Evolutionary conservation across 2,329 filamentous ascomycete species (phyloP).

Genomic region (Fusarium redolens): DNA sequence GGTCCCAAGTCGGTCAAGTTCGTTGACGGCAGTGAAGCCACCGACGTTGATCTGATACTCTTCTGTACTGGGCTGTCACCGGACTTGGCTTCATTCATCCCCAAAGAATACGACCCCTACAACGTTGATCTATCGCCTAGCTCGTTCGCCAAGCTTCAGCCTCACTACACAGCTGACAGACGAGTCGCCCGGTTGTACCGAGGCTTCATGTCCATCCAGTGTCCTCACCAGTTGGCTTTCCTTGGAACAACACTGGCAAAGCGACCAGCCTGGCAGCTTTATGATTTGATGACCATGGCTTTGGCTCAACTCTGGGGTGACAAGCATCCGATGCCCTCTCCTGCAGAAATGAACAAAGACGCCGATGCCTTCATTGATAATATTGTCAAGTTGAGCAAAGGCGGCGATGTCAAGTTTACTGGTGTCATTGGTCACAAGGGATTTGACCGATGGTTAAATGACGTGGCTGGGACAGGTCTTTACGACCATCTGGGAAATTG

Average conservation of each 20-base stretch:
- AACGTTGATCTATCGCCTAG: background rate
- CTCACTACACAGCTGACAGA: background rate
- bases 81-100: background rate
- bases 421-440: background rate
- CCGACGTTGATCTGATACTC: background rate
- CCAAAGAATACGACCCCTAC: background rate
- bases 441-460: background rate
- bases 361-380: background rate
- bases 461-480: background rate
- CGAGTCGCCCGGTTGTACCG: background rate
- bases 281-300: conserved; percentile 4
- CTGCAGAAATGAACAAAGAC: background rate
- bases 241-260: background rate
- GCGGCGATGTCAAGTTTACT: background rate
- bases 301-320: background rate
- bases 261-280: background rate
- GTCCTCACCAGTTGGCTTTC: background rate
- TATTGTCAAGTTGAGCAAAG: background rate
- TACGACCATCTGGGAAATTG: background rate
- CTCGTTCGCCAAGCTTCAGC: background rate
- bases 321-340: background rate
- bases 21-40: background rate
- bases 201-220: background rate
- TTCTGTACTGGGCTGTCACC: background rate
- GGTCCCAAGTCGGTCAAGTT: background rate